Evolutionary conservation across 2,329 filamentous ascomycete species (phyloP), one percentile per base, ranked within the genome.

Genomic region (Fusarium sp.): DNA sequence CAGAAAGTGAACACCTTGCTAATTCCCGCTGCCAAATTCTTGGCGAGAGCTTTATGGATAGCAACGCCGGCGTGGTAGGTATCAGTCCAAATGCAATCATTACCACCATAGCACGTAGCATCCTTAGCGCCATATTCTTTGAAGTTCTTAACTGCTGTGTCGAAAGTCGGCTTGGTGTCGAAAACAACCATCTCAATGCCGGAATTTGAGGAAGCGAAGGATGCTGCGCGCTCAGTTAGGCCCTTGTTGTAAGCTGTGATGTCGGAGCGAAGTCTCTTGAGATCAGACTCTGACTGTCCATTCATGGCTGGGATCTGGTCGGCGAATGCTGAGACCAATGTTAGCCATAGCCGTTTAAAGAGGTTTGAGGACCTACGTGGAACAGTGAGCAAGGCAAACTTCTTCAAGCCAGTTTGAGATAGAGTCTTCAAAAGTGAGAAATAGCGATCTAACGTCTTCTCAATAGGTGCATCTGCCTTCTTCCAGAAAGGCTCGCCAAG

Each of bases 401-500:
- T 63, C n/a, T 46, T 68, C n/a, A 66, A n/a, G 5, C 65, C 65
- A 13, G 15, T 8, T 4, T 46, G 46, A 0, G 43, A 44, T 4
- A 66, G 18, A 15, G 46, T 63, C 33, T 68, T 29, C 35, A 66
- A 37, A 1, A 66, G 63, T 13, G 63, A 53, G 33, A 66, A 66
- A 26, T 66, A 63, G 1, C 54, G 42, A 38, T 66, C 39, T 21
- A 68, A 29, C 1, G 54, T 60, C 29, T 63, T 53, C 4, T 50
- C 48, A 3, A 69, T n/a, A 3, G 66, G 68, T 1, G 66, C 28
- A 1, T 46, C 35, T 0, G 39, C 28, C 21, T 55, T 55, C 26
- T 69, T 60, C 66, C 62, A 70, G 47, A 66, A 70, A 1, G 66
- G 47, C 38, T 70, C 63, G 3, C 66, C 62, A 11, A 69, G 54